phyloP scores from a whole-genome alignment of 805 yeast genomes.

The Jamesozyma lodderae region DNA sequence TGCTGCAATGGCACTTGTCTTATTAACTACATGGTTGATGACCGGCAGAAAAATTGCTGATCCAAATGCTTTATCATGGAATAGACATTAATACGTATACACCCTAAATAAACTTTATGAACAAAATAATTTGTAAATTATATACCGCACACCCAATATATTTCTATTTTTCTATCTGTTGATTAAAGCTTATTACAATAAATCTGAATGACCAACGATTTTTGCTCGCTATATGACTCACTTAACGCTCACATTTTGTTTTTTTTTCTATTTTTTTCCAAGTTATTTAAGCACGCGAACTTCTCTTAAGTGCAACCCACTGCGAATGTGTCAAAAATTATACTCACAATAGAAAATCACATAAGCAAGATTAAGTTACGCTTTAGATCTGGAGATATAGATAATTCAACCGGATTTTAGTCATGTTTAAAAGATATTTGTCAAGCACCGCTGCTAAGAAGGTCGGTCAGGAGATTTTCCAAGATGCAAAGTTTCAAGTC shows the following conservation, averaged over 20 bases:
- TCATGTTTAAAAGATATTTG: slow-evolving; percentile 17
- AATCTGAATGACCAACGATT: not conserved
- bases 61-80: slow-evolving; percentile 64
- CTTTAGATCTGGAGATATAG: too few species aligned
- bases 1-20: slow-evolving; percentile 43
- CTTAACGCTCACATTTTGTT: slow-evolving; percentile 8
- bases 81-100: slow-evolving; percentile 40
- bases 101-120: too few species aligned
- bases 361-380: not conserved
- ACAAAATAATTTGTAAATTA: too few species aligned
- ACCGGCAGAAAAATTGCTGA: slow-evolving; percentile 69
- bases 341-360: not conserved
- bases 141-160: too few species aligned
- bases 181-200: too few species aligned
- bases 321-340: slow-evolving; percentile 7
- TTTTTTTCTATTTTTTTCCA: not conserved
- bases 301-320: slow-evolving; percentile 16
- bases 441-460: slow-evolving; percentile 10
- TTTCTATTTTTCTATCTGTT: too few species aligned
- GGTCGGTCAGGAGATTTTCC: slow-evolving; percentile 5
- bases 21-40: slow-evolving; percentile 46
- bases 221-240: slow-evolving; percentile 13
- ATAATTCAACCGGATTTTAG: too few species aligned
- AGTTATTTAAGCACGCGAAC: not conserved
- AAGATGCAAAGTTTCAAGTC: slow-evolving; percentile 34